phyloP scores from a whole-genome alignment of 345 rosid species.

The Citrus unshiu region DNA sequence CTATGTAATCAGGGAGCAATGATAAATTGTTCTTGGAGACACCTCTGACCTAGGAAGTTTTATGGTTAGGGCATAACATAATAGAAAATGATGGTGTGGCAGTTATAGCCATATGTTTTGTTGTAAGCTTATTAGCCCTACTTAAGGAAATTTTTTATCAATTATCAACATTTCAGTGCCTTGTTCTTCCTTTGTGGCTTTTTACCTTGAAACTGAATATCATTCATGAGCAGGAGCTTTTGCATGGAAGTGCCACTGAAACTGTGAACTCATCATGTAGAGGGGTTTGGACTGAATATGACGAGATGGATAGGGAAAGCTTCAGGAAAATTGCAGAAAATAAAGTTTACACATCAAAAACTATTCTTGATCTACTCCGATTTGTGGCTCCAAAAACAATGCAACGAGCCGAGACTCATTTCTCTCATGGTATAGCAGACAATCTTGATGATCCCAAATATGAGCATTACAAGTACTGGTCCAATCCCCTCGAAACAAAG shows the following conservation, averaged over 20 bases:
- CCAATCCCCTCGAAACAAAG: constrained; percentile 76
- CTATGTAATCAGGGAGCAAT: not conserved
- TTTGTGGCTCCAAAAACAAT: constrained; percentile 67
- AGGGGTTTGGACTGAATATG: constrained; percentile 60
- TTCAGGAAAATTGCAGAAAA: constrained; percentile 40
- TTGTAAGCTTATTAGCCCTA: not conserved
- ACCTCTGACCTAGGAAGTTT: not conserved
- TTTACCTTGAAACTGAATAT: not conserved
- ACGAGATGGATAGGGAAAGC: constrained; percentile 49
- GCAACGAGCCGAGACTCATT: constrained; percentile 62
- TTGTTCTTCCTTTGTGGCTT: not conserved
- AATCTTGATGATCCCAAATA: constrained; percentile 63
- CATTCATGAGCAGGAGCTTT: constrained; percentile 27
- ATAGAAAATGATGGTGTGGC: not conserved
- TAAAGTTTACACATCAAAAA: constrained; percentile 49
- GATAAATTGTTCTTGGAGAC: not conserved
- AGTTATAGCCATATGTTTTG: not conserved
- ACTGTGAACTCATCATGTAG: constrained; percentile 33
- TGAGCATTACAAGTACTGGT: constrained; percentile 63
- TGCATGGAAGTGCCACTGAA: not conserved
- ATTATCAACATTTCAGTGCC: not conserved
- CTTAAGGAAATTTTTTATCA: not conserved
- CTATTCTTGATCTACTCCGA: constrained; percentile 48
- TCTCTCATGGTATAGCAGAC: constrained; percentile 74
- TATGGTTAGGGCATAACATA: not conserved